Base-by-base conservation (phyloP, 345 rosid species). In the Citrus sp. region DNA sequence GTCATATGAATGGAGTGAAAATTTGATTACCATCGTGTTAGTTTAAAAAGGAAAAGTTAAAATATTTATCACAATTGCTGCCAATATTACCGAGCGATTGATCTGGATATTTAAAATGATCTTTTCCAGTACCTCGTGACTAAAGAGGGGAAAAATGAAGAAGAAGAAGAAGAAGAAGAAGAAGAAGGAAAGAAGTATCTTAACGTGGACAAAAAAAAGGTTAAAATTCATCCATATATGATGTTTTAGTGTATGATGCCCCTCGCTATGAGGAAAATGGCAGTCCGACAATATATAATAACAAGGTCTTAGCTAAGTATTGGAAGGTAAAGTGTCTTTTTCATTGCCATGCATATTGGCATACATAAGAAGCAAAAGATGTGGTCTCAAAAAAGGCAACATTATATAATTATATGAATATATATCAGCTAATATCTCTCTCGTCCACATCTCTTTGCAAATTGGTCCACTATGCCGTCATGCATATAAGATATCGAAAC, bases 351-450 rank as follows among this genome's bases (percentile, higher is more conserved):
- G 74, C 75, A 67, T 49, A 60, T 74, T 21, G 27, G 18, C 24
- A 60, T 59, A 74, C 77, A 79, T 60, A 76, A 77, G 71, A 71
- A 80, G 85, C 75, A 77, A 71, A 64, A 56, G 80, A 65, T 85
- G 87, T 85, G 85, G 87, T 82, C 82, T 82, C 80, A 67, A 55
- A 82, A 82, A 80, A 80, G 84, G 85, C 78, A 80, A 82, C 87
- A 85, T 49, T 77, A 35, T 2, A 66, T 25, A 40, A 38, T 38
- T 40, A 9, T 40, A 9, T 40, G 46, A 9, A 42, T 42, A 73
- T 3, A 70, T 28, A 27, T 71, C 9, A 21, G 61, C 37, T 30
- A 60, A 25, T n/a, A 13, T 54, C 73, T 69, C 75, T 70, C 73
- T 79, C 77, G 67, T 79, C 80, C 80, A 81, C 80, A 76, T 64